Base-by-base conservation (phyloP, 345 rosid species). In the Noccaea caerulescens region DNA sequence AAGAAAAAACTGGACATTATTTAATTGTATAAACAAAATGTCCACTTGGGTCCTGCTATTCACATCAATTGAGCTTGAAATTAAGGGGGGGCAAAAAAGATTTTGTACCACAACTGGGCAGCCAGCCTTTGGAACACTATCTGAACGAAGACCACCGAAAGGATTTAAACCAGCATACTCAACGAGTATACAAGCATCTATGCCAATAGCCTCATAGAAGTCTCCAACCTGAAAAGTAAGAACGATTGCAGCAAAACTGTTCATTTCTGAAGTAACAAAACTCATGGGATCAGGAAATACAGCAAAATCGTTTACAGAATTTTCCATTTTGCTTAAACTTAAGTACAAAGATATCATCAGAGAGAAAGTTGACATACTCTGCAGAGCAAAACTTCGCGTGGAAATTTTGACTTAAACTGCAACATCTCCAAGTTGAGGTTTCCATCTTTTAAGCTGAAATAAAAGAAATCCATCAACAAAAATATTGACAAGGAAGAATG, bases 151-250 rank as follows among this genome's bases (percentile, higher is more conserved):
- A 73, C 96, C 97, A 57, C 98, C 98, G 79, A 89, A 89, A 54
- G 98, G 98, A 82, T 93, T 93, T 54, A 93, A 69, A 79, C 98
- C 98, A 78, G 98, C 98, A 81, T 82, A 85, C 77, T 93, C 98
- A 63, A 93, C 98, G 30, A 93, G 93, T 73, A 93, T 74, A 74
- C 98, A 93, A 36, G 97, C 97, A 86, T 93, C 98, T 67, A 93
- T 86, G 63, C 98, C 98, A 52, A 93, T 79, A 62, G 98, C 87
- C 77, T 93, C 98, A 77, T 91, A 93, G 76, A 93, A 91, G 8
- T 93, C 98, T 39, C 98, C 98, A 30, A 93, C 98, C 97, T 93
- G 85, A 36, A 70, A 61, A 2, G 30, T 20, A 50, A 43, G 7
- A 47, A 27, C 1, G 2, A 11, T 18, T 58, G 47, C 39, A 66